Conservation (phyloP, 495 filamentous ascomycete species). For the Aspergillus asperescens region DNA sequence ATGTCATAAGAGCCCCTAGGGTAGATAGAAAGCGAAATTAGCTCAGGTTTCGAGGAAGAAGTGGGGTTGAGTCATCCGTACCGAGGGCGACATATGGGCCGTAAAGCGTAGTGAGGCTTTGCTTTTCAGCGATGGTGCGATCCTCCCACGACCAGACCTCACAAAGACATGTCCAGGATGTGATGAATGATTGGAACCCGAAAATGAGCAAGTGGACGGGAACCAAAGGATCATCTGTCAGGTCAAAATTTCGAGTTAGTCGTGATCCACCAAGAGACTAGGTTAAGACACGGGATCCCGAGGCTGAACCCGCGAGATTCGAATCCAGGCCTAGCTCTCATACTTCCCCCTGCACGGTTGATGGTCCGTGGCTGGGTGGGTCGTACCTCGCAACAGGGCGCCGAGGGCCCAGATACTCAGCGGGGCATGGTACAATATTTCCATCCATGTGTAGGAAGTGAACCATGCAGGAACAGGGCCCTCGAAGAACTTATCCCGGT, state of each 20-base stretch:
- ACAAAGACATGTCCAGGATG: slow-evolving; percentile 64
- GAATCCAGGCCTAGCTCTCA: background rate
- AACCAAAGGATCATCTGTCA: slow-evolving; percentile 50
- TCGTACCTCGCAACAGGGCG: slow-evolving; percentile 48
- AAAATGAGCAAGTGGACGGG: slow-evolving; percentile 67
- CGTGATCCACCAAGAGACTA: background rate
- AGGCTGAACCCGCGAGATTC: background rate
- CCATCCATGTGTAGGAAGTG: slow-evolving; percentile 59
- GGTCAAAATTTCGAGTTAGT: background rate
- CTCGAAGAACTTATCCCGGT: slow-evolving; percentile 72
- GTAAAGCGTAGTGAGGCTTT: slow-evolving; percentile 58
- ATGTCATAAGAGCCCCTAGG: slow-evolving; percentile 50
- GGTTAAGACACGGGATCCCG: background rate
- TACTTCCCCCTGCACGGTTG: background rate
- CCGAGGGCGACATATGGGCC: slow-evolving; percentile 67
- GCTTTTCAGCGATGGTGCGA: slow-evolving; percentile 48
- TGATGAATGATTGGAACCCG: slow-evolving; percentile 63
- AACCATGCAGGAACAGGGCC: slow-evolving; percentile 63
- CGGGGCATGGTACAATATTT: slow-evolving; percentile 64
- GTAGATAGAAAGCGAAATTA: slow-evolving; percentile 1
- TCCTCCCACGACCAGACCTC: slow-evolving; percentile 55
- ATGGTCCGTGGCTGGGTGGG: background rate
- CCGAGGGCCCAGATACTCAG: slow-evolving; percentile 59
- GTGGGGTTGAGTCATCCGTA: slow-evolving; percentile 41
- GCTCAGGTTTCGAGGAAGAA: background rate